phyloP scores from a whole-genome alignment of 306 rosid species.

The Cyclanthera cordifolia region DNA sequence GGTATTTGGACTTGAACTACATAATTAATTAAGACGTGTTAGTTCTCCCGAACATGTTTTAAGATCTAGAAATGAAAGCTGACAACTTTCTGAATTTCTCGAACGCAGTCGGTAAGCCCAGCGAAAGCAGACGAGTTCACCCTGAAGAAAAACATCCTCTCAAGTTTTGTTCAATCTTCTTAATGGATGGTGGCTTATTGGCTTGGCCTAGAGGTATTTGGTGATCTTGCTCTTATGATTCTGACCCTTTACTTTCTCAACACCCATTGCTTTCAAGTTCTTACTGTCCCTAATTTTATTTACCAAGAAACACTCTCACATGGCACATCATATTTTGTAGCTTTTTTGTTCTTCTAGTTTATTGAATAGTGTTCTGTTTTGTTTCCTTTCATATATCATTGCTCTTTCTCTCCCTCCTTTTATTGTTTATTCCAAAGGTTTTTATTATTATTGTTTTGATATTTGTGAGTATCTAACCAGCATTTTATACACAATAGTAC shows the following conservation, averaged over 20 bases:
- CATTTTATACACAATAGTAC: no score
- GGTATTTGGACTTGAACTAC: not conserved
- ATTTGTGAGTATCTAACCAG: no score
- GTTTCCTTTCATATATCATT: not conserved
- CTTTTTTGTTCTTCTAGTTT: not conserved
- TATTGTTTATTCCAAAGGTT: no score
- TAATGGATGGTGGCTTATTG: not conserved
- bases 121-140: conserved; percentile 73
- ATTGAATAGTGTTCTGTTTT: no score
- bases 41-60: not conserved
- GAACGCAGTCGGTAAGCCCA: conserved; percentile 61
- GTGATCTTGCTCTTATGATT: not conserved
- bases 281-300: not conserved
- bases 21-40: not conserved
- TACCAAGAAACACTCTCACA: conserved; percentile 5
- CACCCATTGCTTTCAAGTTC: not conserved
- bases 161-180: conserved; percentile 40
- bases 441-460: no score
- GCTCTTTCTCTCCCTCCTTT: not conserved
- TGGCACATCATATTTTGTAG: not conserved
- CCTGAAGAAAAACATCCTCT: conserved; percentile 74
- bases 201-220: not conserved
- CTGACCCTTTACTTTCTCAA: not conserved
- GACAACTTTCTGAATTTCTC: not conserved
- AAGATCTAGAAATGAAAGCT: not conserved